These are phyloP conservation scores for Peltaster fructicola DNA, from an alignment of 2,329 filamentous ascomycete genomes.

Conservation along the genomic window DNA sequence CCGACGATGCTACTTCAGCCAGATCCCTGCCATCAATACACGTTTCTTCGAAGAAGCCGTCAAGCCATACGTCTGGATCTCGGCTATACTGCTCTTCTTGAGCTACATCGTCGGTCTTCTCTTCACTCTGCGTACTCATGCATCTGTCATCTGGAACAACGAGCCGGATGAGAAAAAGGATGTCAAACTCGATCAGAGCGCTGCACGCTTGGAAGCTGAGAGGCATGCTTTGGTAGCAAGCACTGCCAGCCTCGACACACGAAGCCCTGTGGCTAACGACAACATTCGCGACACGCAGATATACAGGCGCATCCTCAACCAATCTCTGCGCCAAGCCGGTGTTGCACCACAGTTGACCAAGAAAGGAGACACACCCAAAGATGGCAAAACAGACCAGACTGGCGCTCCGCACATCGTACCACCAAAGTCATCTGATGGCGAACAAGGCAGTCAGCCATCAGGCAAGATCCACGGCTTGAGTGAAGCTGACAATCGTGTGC, in stretches of 20 bases:
- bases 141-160: conserved; percentile 88
- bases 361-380: conserved; percentile 5
- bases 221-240: conserved; percentile 3
- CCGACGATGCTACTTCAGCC: conserved; percentile 83
- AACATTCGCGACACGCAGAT: conserved; percentile 77
- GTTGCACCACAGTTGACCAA: conserved; percentile 29
- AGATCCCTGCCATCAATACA: conserved; percentile 67
- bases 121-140: conserved; percentile 91
- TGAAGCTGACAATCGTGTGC: conserved; percentile 60
- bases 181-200: conserved; percentile 20
- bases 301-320: conserved; percentile 83
- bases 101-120: conserved; percentile 87
- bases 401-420: conserved; percentile 59
- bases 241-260: conserved; percentile 1
- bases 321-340: conserved; percentile 73
- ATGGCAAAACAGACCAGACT: conserved; percentile 23
- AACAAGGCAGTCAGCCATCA: conserved; percentile 18
- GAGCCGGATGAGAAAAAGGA: conserved; percentile 40
- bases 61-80: conserved; percentile 81
- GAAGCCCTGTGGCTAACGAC: conserved; percentile 29
- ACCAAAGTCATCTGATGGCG: conserved; percentile 41
- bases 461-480: conserved; percentile 48
- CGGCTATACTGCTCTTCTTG: conserved; percentile 68
- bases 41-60: conserved; percentile 82
- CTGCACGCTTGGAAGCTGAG: conserved; percentile 10